Conservation (phyloP, 2,329 filamentous ascomycete genomes). For the Sarocladiaceae sp. region DNA sequence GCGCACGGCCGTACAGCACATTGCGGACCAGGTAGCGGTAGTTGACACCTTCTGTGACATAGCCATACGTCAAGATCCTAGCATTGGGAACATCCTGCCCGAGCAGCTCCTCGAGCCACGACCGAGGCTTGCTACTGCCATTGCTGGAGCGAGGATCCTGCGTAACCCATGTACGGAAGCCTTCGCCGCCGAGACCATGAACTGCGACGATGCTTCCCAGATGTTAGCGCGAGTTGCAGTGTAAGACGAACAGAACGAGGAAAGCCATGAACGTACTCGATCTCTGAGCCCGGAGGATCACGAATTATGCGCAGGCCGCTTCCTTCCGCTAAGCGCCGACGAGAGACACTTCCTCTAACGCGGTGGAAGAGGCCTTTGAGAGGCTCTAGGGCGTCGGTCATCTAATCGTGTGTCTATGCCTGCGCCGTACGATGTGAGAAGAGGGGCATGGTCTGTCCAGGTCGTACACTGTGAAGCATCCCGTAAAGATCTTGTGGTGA, state of each 20-base stretch:
- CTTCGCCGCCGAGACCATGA: slow-evolving; percentile 21
- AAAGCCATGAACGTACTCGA: slow-evolving; percentile 17
- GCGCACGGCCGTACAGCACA: slow-evolving; percentile 19
- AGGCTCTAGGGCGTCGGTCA: slow-evolving; percentile 19
- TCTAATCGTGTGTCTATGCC: slow-evolving; percentile 8
- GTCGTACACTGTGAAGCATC: no score
- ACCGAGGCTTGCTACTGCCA: slow-evolving; percentile 14
- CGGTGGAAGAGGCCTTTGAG: slow-evolving; percentile 19
- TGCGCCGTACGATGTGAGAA: background rate
- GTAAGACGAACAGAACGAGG: background rate
- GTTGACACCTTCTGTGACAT: slow-evolving; percentile 17
- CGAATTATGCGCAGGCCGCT: slow-evolving; percentile 17
- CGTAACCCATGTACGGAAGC: slow-evolving; percentile 21
- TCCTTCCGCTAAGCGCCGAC: slow-evolving; percentile 13
- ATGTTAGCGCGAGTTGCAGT: background rate
- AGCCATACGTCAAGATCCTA: slow-evolving; percentile 22
- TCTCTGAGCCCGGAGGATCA: slow-evolving; percentile 18
- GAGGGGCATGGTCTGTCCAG: background rate
- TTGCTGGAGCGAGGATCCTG: slow-evolving; percentile 12
- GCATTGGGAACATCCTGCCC: slow-evolving; percentile 20
- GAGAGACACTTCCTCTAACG: slow-evolving; percentile 17
- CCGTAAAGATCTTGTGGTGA: no score
- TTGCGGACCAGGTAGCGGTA: slow-evolving; percentile 20
- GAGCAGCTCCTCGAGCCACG: slow-evolving; percentile 21
- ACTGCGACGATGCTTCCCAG: slow-evolving; percentile 21